phyloP scores from a whole-genome alignment of 129 eudicot genomes.

The Tagetes erecta region DNA sequence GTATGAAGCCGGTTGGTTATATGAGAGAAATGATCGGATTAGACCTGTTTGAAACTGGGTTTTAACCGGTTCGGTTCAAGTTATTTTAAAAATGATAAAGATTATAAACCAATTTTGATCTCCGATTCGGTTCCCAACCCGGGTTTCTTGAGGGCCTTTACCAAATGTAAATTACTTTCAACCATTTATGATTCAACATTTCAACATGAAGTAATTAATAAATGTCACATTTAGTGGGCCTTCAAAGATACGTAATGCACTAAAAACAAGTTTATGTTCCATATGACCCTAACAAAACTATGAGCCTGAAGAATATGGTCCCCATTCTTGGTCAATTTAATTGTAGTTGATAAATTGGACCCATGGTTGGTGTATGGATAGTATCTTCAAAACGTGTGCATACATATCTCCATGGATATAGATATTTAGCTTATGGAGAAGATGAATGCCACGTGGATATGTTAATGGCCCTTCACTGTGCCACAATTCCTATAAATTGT shows the following conservation, averaged over 20 bases:
- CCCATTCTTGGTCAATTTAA: constrained; percentile 14
- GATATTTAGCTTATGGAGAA: constrained; percentile 13
- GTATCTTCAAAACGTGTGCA: constrained; percentile 32
- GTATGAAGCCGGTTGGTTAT: no score
- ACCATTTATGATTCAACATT: constrained; percentile 2
- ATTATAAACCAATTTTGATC: no score
- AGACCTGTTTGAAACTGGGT: no score
- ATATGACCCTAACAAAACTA: constrained; percentile 10
- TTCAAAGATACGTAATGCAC: constrained; percentile 12
- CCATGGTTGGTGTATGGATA: constrained; percentile 14
- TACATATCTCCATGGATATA: constrained; percentile 28
- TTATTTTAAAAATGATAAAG: no score
- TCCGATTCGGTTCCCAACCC: no score
- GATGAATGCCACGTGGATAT: constrained; percentile 22
- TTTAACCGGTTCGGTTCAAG: no score
- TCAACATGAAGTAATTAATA: neutral
- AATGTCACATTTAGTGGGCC: constrained; percentile 21
- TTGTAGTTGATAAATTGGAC: constrained; percentile 10
- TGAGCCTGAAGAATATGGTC: neutral
- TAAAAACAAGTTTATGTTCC: constrained; percentile 23
- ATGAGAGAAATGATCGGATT: no score
- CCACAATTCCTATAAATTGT: neutral
- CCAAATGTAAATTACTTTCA: neutral
- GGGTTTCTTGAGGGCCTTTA: no score
- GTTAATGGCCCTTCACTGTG: neutral